A percentile compares a stretch with the other conserved stretches of the same genome.
Conservation (phyloP, 768 basidiomycete species). For the Cytidiella melzeri region DNA sequence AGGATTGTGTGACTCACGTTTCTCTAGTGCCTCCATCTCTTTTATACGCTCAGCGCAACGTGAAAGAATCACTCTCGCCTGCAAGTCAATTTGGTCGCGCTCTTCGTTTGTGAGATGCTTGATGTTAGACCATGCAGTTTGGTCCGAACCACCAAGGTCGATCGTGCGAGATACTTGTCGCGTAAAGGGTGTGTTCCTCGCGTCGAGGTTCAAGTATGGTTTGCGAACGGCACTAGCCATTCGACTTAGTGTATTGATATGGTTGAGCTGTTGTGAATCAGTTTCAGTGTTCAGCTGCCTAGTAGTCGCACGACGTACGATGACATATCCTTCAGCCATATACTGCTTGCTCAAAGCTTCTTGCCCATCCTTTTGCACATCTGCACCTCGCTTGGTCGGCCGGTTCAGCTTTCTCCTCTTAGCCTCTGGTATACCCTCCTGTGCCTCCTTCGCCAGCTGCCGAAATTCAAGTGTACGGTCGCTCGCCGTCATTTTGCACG, state of each 20-base stretch:
- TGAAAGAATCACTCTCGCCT: constrained; percentile 79
- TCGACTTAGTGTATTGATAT: constrained; percentile 61
- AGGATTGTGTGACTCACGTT: constrained; percentile 54
- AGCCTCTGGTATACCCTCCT: constrained; percentile 33
- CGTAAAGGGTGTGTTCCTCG: constrained; percentile 43
- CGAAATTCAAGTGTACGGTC: constrained; percentile 63
- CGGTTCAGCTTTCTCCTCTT: constrained; percentile 45
- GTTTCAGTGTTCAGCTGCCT: constrained; percentile 18
- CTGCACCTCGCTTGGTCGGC: constrained; percentile 23
- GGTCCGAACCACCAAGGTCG: constrained; percentile 42
- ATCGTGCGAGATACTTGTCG: constrained; percentile 48
- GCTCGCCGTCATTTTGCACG: constrained; percentile 44
- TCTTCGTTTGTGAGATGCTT: constrained; percentile 82
- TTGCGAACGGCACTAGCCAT: constrained; percentile 75
- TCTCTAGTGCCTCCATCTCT: constrained; percentile 84
- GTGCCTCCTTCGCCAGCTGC: constrained; percentile 42
- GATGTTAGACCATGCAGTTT: constrained; percentile 55
- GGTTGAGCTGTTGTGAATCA: constrained; percentile 47
- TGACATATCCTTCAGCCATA: constrained; percentile 66
- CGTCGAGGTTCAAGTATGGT: constrained; percentile 81
- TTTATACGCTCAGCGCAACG: constrained; percentile 84
- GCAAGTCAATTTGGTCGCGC: constrained; percentile 92
- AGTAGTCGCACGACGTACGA: constrained; percentile 38
- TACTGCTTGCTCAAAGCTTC: constrained; percentile 55
- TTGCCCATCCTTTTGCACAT: constrained; percentile 33